Conservation (phyloP, 2,329 filamentous ascomycete genomes). For the Domatiomyces catenatus region DNA sequence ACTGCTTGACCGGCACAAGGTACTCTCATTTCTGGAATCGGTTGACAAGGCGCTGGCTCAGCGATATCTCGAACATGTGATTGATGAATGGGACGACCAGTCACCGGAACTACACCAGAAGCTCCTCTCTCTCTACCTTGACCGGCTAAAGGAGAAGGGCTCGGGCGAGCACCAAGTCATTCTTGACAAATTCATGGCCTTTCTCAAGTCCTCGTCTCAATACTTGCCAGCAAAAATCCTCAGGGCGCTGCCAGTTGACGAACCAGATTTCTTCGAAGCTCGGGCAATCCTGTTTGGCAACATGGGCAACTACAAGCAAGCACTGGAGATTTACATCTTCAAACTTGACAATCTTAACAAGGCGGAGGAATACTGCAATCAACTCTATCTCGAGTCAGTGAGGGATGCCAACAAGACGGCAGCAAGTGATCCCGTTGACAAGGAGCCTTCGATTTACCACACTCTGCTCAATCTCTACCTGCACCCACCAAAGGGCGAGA, state of each 20-base stretch:
- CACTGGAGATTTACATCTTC: conserved; percentile 94
- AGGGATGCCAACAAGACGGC: conserved; percentile 20
- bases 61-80: conserved; percentile 77
- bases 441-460: conserved; percentile 71
- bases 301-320: conserved; percentile 90
- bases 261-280: conserved; percentile 73
- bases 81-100: conserved; percentile 68
- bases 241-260: conserved; percentile 61
- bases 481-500: conserved; percentile 57
- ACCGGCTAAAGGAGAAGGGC: conserved; percentile 29
- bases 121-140: conserved; percentile 58
- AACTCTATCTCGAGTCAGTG: conserved; percentile 48
- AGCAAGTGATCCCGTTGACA: conserved; percentile 37
- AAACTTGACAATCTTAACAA: conserved; percentile 74
- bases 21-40: conserved; percentile 56
- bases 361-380: conserved; percentile 93
- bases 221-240: conserved; percentile 72
- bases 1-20: conserved; percentile 60
- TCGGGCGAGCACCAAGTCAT: conserved; percentile 40
- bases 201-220: conserved; percentile 59
- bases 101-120: conserved; percentile 78
- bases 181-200: conserved; percentile 53
- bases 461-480: conserved; percentile 81
- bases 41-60: conserved; percentile 60
- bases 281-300: conserved; percentile 83